phyloP scores from a whole-genome alignment of 768 basidiomycete species.

The Boletus patriciae region DNA sequence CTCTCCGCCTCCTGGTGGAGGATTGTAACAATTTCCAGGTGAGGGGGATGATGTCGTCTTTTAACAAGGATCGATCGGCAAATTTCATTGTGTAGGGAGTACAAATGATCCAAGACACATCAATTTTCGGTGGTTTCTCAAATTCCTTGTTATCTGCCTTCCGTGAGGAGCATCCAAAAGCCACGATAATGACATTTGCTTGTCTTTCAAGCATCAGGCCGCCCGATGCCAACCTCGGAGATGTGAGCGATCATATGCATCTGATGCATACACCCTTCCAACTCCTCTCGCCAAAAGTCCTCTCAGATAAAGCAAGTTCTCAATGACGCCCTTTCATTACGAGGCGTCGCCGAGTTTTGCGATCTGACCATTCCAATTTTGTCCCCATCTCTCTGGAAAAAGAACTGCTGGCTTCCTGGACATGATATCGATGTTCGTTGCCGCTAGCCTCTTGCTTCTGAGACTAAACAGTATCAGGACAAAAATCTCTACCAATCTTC shows the following conservation, averaged over 20 bases:
- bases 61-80: neutral
- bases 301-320: conserved; percentile 44
- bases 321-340: conserved; percentile 64
- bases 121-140: conserved; percentile 66
- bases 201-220: conserved; percentile 51
- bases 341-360: conserved; percentile 48
- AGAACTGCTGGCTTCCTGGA: conserved; percentile 27
- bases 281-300: conserved; percentile 27
- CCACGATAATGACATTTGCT: conserved; percentile 57
- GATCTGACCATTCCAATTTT: conserved; percentile 53
- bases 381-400: conserved; percentile 45
- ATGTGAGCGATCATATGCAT: conserved; percentile 40
- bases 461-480: conserved; percentile 25
- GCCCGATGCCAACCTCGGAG: conserved; percentile 33
- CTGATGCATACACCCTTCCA: conserved; percentile 3
- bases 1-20: conserved; percentile 66
- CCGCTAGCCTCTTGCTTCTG: conserved; percentile 5
- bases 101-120: conserved; percentile 63
- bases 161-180: conserved; percentile 67
- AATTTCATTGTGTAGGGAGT: conserved; percentile 50
- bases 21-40: conserved; percentile 79
- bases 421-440: conserved; percentile 18
- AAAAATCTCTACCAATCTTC: conserved; percentile 49
- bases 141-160: conserved; percentile 56
- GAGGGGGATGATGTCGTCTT: neutral